These are phyloP conservation scores for Penicillium coffeae DNA, from an alignment of 495 filamentous ascomycete species.

Conservation along the genomic window DNA sequence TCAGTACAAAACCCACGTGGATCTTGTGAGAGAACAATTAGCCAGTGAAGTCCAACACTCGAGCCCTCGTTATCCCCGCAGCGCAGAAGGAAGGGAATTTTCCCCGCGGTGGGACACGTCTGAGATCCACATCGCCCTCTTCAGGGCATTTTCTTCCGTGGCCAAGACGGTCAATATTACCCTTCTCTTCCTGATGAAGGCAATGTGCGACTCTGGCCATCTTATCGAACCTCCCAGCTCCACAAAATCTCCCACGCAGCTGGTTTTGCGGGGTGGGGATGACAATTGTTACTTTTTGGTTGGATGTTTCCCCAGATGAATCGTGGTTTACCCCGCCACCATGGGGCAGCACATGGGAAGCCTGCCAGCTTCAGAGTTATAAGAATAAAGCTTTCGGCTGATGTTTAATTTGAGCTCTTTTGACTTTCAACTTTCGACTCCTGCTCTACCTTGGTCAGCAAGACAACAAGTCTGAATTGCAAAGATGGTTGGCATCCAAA, in stretches of 20 bases:
- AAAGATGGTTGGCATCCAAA: conserved; percentile 30
- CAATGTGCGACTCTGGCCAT: neutral
- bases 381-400: neutral
- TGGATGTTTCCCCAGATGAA: conserved; percentile 8
- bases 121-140: neutral
- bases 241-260: conserved; percentile 6
- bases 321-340: conserved; percentile 9
- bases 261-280: conserved; percentile 7
- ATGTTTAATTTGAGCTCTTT: neutral
- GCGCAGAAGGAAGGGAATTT: neutral
- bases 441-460: no score
- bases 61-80: no score
- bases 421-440: no score
- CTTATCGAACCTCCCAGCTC: neutral
- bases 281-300: conserved; percentile 8
- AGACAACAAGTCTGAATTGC: neutral
- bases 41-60: no score
- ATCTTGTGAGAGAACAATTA: no score
- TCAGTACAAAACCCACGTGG: neutral
- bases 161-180: conserved; percentile 14
- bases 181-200: neutral
- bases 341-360: conserved; percentile 6
- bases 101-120: conserved; percentile 1
- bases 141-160: neutral
- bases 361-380: no score